Evolutionary conservation across 345 rosid genomes (phyloP).

Genomic region (Citrus sp.): DNA sequence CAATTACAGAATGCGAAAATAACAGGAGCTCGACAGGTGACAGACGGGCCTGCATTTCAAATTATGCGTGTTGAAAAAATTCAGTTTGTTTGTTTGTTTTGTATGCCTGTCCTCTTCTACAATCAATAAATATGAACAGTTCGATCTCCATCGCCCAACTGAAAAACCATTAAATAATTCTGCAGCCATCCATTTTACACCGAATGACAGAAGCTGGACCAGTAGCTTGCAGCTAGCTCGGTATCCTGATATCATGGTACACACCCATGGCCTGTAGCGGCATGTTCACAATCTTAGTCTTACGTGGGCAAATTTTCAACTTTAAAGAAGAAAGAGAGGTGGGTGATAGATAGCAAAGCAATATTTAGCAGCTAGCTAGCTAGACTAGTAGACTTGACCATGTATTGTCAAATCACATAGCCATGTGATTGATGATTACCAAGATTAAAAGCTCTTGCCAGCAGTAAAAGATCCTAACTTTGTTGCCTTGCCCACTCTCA

Average conservation of each 20-base stretch:
- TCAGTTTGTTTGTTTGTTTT: too few relatives aligned
- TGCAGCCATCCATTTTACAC: not conserved
- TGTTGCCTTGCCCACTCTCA: not conserved
- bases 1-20: too few relatives aligned
- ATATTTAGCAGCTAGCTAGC: not conserved
- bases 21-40: too few relatives aligned
- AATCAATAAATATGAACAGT: not conserved
- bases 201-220: not conserved
- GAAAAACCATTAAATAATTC: not conserved
- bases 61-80: too few relatives aligned
- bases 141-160: not conserved
- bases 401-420: constrained; percentile 55
- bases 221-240: not conserved
- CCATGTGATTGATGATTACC: constrained; percentile 31
- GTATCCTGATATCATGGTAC: too few relatives aligned
- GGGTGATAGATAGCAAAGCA: not conserved
- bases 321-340: constrained; percentile 16
- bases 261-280: not conserved
- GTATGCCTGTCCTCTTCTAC: too few relatives aligned
- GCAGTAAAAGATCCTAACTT: not conserved
- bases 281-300: not conserved
- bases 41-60: too few relatives aligned
- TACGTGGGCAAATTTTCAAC: not conserved
- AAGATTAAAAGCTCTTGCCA: constrained; percentile 20
- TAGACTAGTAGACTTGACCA: not conserved